phyloP scores from a whole-genome alignment of 805 yeast genomes.

The Cyberlindnera xylosilytica region DNA sequence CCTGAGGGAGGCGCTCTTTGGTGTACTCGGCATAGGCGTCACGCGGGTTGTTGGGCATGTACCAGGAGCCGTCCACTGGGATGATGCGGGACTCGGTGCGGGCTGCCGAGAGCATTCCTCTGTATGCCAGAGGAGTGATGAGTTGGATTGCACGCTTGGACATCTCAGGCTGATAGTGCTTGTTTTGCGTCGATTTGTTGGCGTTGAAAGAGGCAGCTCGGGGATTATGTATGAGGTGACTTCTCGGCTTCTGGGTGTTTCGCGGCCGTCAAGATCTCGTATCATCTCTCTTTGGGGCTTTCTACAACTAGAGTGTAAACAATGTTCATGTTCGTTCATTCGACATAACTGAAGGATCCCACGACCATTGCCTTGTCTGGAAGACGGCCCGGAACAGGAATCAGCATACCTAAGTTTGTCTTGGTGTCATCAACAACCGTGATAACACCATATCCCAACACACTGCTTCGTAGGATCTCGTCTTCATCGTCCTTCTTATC shows the following conservation, averaged over 20 bases:
- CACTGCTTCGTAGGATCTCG: conserved; percentile 50
- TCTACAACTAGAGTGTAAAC: no score
- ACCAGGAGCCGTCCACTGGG: conserved; percentile 91
- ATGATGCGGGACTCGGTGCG: conserved; percentile 32
- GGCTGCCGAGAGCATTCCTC: conserved; percentile 21
- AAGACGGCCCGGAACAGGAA: conserved; percentile 85
- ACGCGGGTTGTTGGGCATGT: conserved; percentile 70
- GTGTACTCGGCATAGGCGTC: conserved; percentile 58
- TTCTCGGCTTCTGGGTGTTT: background rate
- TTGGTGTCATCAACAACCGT: conserved; percentile 69
- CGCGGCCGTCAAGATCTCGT: no score
- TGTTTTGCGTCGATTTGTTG: background rate
- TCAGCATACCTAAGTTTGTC: conserved; percentile 61
- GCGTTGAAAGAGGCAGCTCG: background rate
- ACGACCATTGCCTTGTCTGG: conserved; percentile 74
- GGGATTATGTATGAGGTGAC: background rate
- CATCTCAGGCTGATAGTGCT: no score
- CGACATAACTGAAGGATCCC: conserved; percentile 80
- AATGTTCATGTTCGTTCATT: conserved; percentile 44
- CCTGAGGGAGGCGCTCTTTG: conserved; percentile 55
- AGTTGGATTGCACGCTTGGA: conserved; percentile 25
- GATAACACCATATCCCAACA: conserved; percentile 68
- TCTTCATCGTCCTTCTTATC: conserved; percentile 44
- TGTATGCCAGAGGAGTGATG: conserved; percentile 24
- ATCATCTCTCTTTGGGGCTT: no score